Percentiles rank a stretch among this genome's conserved stretches.
These are phyloP conservation scores for Gossypium australe DNA, from an alignment of 345 rosid species.

Conservation along the genomic window DNA sequence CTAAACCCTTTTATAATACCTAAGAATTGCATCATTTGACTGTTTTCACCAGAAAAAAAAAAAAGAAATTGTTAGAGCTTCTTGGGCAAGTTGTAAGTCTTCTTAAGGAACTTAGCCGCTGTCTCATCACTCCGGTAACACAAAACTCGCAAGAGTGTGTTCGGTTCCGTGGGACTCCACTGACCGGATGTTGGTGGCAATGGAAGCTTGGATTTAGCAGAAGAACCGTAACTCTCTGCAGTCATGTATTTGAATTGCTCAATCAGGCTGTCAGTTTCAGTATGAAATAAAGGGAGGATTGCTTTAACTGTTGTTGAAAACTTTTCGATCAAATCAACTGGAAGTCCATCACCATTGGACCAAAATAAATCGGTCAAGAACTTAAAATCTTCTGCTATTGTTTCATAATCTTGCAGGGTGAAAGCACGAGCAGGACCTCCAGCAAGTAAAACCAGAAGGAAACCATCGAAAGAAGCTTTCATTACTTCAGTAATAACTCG, in stretches of 20 bases:
- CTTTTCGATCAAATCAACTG: conserved; percentile 71
- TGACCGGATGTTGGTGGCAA: conserved; percentile 79
- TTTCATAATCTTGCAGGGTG: conserved; percentile 50
- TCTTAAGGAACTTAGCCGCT: conserved; percentile 85
- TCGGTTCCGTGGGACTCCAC: conserved; percentile 83
- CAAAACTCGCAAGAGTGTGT: conserved; percentile 76
- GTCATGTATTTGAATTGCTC: conserved; percentile 43
- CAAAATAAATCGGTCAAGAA: conserved; percentile 74
- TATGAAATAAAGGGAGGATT: conserved; percentile 61
- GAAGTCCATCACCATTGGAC: conserved; percentile 93
- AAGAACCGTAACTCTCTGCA: conserved; percentile 54
- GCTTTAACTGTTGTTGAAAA: conserved; percentile 53
- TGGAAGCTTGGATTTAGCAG: conserved; percentile 69
- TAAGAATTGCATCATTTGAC: background rate
- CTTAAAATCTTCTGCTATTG: conserved; percentile 78
- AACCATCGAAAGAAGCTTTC: conserved; percentile 94
- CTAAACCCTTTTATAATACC: background rate
- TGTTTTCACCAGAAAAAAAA: background rate
- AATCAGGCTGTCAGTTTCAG: conserved; percentile 59
- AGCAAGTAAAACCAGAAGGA: conserved; percentile 78
- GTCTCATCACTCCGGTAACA: conserved; percentile 75
- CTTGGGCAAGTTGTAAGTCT: conserved; percentile 76
- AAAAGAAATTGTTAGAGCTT: conserved; percentile 32
- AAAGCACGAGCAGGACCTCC: conserved; percentile 91
- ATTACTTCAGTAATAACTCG: conserved; percentile 69